Base-by-base conservation (phyloP, 768 basidiomycete genomes). In the Strobilomyces confusus region DNA sequence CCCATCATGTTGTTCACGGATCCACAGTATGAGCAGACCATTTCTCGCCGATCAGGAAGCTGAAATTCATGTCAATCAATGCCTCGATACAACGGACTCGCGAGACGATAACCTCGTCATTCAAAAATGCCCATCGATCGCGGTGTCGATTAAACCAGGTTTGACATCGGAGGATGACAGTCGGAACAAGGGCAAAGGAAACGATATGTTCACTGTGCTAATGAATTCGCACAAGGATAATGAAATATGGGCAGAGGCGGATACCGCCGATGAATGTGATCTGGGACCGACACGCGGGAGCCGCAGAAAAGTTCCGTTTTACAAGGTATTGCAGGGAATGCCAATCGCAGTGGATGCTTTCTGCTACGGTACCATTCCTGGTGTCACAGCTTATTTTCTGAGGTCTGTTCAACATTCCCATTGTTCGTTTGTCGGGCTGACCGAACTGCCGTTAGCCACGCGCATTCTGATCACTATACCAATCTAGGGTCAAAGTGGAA, bases 291-390 rank as follows among this genome's bases (percentile, higher is more conserved):
- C 69, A 8, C 80, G 80, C 51, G 76, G 77, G 26, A 72, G 75
- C 29, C 78, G 89, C 26, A 75, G 89, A 54, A 84, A 81, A 53
- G 92, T 94, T 0, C 97, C 97, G 0, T 98, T 98, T 67, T 98
- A 95, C 73, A 99, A 98, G 73, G 81, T 93, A 22, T 67, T 98
- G 60, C 89, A 92, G 61, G 95, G 97, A 1, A 97, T 98, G 94
- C 93, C 95, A 9, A 89, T 99, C 23, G 93, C 95, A 15, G 97
- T 99, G 1, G 97, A 99, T 65, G 97, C 95, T 2, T 99, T 99
- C 71, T 82, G 87, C 34, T 99, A 98, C 66, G 97, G 95, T 7
- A 76, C 78, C 25, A 94, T 99, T 45, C 94, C 95, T 6, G 84
- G 83, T 11, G 82, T 98, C 23, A 89, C 82, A 26, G 90, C 94